Base-by-base conservation (phyloP, 2,329 filamentous ascomycete species). In the Leptodontidium sp. region DNA sequence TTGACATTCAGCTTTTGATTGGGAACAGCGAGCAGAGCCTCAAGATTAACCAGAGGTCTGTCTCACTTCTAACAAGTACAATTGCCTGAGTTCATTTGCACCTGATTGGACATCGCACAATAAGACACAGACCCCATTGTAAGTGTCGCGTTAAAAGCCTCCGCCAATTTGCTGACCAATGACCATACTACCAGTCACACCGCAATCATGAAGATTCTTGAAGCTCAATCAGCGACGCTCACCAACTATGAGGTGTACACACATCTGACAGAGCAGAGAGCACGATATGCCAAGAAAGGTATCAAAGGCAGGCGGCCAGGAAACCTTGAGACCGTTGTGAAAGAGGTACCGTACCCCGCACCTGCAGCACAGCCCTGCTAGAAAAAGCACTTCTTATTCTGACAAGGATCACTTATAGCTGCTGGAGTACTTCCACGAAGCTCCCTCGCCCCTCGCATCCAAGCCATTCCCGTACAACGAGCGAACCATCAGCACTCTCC, bases 211-310 rank as follows among this genome's bases (percentile, higher is more conserved):
- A 90, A 92, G 85, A 87, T 94, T 76, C 81, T 93, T 74, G 90
- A 91, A 76, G 83, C 90, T 2, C 90, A 93, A 77, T 88, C 88
- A 38, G 90, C 90, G 5, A 85, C 90, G 52, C 83, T 94, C 76
- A 88, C 88, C 78, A 93, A 93, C 79, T 90, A 87, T 72, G 91
- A 93, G 82, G 90, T 93, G 71, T 90, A 89, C 75, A 83, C 85
- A 67, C 90, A 92, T 74, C 80, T 93, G 49, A 80, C 81, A 6
- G 85, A 89, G 58, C 86, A 88, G 75, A 83, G 84, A 63, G 79
- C 43, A 40, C 64, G 68, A 66, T 72, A 72, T 64, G 43, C 65
- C 14, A 71, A 67, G 62, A 66, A 66, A 32, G 62, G 63, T 45
- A 50, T 66, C 72, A 74, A 67, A 74, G 77, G 75, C 75, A 77